Conservation (phyloP, 805 yeast species). For the Starmerella kuoi region DNA sequence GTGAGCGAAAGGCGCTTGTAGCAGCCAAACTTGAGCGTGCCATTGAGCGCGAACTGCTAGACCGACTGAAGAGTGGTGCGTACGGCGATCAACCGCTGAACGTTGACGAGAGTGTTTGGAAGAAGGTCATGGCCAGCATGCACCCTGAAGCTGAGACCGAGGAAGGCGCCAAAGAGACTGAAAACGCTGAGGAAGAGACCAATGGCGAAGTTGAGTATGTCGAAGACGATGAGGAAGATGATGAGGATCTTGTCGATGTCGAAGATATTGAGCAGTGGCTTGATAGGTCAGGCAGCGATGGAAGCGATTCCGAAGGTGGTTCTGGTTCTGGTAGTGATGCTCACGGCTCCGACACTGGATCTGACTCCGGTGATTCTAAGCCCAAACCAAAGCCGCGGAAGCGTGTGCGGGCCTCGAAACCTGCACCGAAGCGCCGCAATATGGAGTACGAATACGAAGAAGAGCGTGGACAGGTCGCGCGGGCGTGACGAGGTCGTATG, state of each 20-base stretch:
- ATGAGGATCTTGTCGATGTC: constrained; percentile 59
- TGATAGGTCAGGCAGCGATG: constrained; percentile 28
- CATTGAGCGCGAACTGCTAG: constrained; percentile 88
- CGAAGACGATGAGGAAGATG: constrained; percentile 75
- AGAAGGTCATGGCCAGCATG: constrained; percentile 69
- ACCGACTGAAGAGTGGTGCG: constrained; percentile 92
- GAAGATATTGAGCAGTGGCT: constrained; percentile 87
- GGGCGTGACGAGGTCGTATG: constrained; percentile 6
- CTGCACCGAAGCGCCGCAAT: constrained; percentile 29
- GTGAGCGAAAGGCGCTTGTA: constrained; percentile 91
- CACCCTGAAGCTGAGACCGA: constrained; percentile 55
- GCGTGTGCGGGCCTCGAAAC: constrained; percentile 15
- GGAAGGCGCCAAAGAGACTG: constrained; percentile 38
- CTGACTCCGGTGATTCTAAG: constrained; percentile 24
- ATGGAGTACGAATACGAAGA: constrained; percentile 71
- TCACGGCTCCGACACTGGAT: constrained; percentile 12
- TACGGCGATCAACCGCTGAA: constrained; percentile 96
- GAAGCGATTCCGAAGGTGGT: constrained; percentile 25
- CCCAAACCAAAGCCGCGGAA: constrained; percentile 29
- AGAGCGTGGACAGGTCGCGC: constrained; percentile 20
- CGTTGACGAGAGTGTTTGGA: constrained; percentile 93
- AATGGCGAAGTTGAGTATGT: constrained; percentile 70
- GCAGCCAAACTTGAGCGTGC: constrained; percentile 96
- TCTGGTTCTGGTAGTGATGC: neutral
- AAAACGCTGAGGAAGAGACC: constrained; percentile 39